Evolutionary conservation across 805 yeast genomes (phyloP).

Genomic region (Lipomyces lipofer): DNA sequence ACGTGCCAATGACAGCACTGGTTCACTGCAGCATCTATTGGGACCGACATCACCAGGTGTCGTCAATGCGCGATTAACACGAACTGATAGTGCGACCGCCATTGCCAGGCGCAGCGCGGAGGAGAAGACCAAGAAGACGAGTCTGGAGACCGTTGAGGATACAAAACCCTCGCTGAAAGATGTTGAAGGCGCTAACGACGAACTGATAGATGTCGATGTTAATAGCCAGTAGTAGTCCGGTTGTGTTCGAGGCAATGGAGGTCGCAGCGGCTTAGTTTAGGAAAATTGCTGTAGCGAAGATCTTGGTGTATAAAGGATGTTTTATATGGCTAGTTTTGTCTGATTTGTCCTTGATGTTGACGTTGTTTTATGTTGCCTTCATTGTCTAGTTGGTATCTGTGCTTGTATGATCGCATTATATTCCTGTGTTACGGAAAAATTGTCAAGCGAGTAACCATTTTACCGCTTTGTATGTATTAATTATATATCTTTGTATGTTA

Average conservation of each 20-base stretch:
- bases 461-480: too few relatives aligned
- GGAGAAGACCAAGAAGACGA: background rate
- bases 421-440: too few relatives aligned
- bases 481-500: too few relatives aligned
- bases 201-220: background rate
- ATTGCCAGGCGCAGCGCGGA: background rate
- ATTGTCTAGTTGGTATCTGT: background rate
- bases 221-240: background rate
- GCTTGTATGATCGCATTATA: too few relatives aligned
- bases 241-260: background rate
- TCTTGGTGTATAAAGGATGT: background rate
- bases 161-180: background rate
- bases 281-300: background rate
- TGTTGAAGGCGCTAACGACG: background rate
- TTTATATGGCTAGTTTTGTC: background rate
- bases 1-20: slow-evolving; percentile 6
- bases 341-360: too few relatives aligned
- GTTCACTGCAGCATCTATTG: slow-evolving; percentile 6
- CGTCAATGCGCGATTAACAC: slow-evolving; percentile 19
- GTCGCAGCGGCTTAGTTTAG: background rate
- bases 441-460: too few relatives aligned
- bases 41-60: slow-evolving; percentile 20
- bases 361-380: background rate
- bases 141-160: background rate
- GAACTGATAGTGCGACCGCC: background rate